Base-by-base conservation (phyloP, 306 rosid species). In the Delonix regia region DNA sequence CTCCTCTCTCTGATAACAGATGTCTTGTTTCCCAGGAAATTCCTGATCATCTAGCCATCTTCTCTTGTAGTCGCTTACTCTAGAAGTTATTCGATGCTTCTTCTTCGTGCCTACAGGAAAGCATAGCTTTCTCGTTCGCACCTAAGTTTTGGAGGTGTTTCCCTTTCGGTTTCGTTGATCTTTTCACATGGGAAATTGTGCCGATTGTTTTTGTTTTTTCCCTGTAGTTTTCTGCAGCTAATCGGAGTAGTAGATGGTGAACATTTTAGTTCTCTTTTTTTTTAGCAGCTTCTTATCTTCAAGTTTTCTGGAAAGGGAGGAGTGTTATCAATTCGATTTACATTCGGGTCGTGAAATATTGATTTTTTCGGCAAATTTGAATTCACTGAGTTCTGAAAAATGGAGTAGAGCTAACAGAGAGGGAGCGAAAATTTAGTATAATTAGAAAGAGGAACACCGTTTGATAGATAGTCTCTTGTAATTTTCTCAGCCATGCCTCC, bases 401-500 rank as follows among this genome's bases (percentile, higher is more conserved):
- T 64, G 69, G 69, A 64, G 69, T 34, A 36, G 36, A 64, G 21
- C 47, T 36, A 7, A 49, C 55, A 15, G 55, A 49, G n/a, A 15
- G 48, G 6, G 47, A 9, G 13, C 41, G 5, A 38, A 38, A 38
- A 38, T 38, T 38, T 38, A 4, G 41, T 38, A 41, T 8, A 41
- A 41, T 41, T 41, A 41, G 47, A 9, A 11, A 4, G 59, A 41
- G 9, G 27, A 36, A 25, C 24, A 33, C 19, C 36, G 34, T 63
- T 55, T 5, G 78, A 45, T 24, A 44, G 14, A 61, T 41, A 12
- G 14, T 28, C 13, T 45, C 2, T 5, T 62, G n/a, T 57, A 25
- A 38, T 57, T 42, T 52, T 24, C 28, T 52, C 7, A 76, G 15
- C 45, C 64, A 89, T 88, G 91, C 92, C 97, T 85, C 93, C 97